phyloP scores from a whole-genome alignment of 345 rosid genomes.

The Gossypium stocksii region DNA sequence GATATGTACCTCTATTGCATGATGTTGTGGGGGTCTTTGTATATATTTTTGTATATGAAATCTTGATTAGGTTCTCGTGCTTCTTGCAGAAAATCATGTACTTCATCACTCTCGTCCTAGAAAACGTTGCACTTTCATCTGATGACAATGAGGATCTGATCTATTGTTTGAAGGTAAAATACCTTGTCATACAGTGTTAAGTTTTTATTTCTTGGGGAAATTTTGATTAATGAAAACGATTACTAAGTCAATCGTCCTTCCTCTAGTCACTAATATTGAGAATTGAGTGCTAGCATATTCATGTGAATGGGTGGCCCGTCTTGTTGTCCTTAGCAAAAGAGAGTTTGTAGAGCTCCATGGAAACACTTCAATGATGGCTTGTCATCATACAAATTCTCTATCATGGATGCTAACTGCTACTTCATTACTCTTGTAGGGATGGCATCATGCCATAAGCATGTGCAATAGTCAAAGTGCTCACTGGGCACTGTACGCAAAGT shows the following conservation, averaged over 20 bases:
- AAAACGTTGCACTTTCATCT: constrained; percentile 4
- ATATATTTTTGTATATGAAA: constrained; percentile 8
- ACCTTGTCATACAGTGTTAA: not conserved
- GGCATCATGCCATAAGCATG: constrained; percentile 69
- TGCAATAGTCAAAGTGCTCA: constrained; percentile 47
- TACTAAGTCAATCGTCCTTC: constrained; percentile 1
- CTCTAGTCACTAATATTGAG: not conserved
- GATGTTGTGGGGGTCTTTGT: constrained; percentile 4
- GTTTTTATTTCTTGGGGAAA: not conserved
- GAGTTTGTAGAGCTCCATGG: not conserved
- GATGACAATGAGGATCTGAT: constrained; percentile 82
- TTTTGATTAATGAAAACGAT: not conserved
- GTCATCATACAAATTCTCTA: not conserved
- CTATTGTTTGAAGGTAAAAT: constrained; percentile 83
- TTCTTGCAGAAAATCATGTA: constrained; percentile 9
- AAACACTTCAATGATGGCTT: not conserved
- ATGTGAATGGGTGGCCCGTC: not conserved
- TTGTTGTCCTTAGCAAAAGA: not conserved
- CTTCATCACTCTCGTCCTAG: not conserved
- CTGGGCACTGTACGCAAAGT: constrained; percentile 94
- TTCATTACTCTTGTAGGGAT: constrained; percentile 53
- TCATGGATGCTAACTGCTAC: constrained; percentile 6
- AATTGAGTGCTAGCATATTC: not conserved
- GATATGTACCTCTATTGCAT: not conserved
- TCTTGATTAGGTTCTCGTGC: constrained; percentile 15